Evolutionary conservation across 2,329 filamentous ascomycete genomes (phyloP).

Genomic region (Calonectria pseudoreteaudii): DNA sequence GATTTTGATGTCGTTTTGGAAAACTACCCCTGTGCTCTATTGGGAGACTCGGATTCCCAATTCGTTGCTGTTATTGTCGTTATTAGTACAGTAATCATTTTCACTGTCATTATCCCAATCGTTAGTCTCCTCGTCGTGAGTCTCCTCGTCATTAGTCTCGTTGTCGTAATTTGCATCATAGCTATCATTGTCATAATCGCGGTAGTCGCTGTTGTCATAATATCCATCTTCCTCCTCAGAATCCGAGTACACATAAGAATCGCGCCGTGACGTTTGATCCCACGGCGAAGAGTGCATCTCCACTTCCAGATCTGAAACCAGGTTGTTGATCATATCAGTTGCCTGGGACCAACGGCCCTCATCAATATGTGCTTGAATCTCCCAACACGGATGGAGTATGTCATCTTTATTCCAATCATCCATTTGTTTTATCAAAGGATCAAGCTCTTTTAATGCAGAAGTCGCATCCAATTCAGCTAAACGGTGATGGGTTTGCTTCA

Average conservation of each 20-base stretch:
- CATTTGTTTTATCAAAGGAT: background rate
- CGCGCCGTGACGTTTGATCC: background rate
- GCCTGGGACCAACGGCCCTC: background rate
- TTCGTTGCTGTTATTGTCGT: background rate
- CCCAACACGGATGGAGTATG: background rate
- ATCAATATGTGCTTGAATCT: background rate
- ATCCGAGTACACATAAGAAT: background rate
- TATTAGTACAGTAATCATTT: background rate
- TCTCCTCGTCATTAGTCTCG: background rate
- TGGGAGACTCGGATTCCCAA: background rate
- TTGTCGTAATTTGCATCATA: background rate
- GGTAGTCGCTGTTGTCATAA: background rate
- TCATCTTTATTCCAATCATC: background rate
- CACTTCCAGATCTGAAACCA: background rate
- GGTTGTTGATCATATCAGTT: background rate
- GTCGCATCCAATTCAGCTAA: background rate
- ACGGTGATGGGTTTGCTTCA: background rate
- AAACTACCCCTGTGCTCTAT: background rate
- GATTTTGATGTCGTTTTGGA: background rate
- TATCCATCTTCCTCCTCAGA: background rate
- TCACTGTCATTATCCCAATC: background rate
- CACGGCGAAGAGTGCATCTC: background rate
- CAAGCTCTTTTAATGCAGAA: background rate
- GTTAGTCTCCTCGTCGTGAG: background rate
- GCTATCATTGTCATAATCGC: background rate